Conservation (phyloP, 2,329 filamentous ascomycete species). For the Xylaria sp. region DNA sequence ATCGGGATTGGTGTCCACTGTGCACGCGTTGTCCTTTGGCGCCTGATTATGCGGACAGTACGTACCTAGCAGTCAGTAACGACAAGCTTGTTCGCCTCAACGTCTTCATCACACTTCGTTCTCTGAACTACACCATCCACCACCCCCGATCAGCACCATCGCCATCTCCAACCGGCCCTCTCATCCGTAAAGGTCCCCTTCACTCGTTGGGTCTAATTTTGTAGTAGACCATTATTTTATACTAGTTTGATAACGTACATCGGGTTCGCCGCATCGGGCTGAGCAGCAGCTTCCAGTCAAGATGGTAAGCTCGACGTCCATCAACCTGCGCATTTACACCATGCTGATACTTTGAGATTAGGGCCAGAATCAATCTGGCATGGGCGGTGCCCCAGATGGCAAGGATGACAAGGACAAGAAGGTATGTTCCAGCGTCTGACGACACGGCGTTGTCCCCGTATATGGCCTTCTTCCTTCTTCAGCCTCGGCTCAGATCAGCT, state of each 20-base stretch:
- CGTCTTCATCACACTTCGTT: neutral
- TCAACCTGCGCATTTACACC: neutral
- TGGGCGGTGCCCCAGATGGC: conserved; percentile 76
- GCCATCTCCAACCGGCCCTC: neutral
- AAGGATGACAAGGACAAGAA: conserved; percentile 94
- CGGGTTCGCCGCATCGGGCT: conserved; percentile 16
- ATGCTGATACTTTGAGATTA: conserved; percentile 39
- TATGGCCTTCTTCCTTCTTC: neutral
- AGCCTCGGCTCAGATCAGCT: neutral
- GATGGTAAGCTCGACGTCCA: conserved; percentile 29
- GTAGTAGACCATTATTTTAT: neutral
- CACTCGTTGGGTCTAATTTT: neutral
- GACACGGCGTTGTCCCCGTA: neutral
- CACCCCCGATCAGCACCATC: conserved; percentile 1
- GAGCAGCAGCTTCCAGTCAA: conserved; percentile 23
- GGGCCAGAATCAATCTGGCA: conserved; percentile 86
- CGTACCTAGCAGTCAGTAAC: conserved; percentile 1
- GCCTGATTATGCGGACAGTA: conserved; percentile 19
- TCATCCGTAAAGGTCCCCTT: neutral
- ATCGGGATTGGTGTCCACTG: neutral
- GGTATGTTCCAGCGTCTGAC: conserved; percentile 50
- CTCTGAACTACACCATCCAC: neutral
- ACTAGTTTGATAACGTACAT: neutral
- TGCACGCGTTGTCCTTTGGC: conserved; percentile 29
- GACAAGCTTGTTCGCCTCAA: conserved; percentile 13